Evolutionary conservation across 2,329 filamentous ascomycete genomes (phyloP).

Genomic region (Lecanicillium sp.): DNA sequence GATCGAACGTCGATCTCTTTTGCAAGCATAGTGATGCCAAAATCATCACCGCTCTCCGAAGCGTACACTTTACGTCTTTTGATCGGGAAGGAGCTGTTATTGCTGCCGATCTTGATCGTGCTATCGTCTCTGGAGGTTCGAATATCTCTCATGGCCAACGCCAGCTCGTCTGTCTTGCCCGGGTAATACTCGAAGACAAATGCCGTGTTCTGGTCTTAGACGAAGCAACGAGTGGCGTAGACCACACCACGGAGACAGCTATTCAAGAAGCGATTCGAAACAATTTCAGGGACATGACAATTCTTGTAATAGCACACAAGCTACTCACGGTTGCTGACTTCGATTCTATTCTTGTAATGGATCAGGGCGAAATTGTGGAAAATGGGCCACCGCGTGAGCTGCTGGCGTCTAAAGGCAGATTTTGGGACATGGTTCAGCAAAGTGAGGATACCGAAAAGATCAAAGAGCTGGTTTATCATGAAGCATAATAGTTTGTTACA

Average conservation of each 20-base stretch:
- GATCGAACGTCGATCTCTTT: constrained; percentile 67
- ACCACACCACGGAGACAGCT: constrained; percentile 62
- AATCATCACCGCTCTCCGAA: constrained; percentile 56
- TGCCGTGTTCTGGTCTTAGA: constrained; percentile 33
- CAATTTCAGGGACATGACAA: constrained; percentile 56
- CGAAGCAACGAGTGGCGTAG: constrained; percentile 65
- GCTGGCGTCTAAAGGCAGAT: constrained; percentile 43
- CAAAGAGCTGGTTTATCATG: background rate
- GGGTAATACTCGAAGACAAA: constrained; percentile 35
- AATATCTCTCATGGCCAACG: constrained; percentile 66
- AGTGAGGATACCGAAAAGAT: constrained; percentile 5
- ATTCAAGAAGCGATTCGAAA: constrained; percentile 63
- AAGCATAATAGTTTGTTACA: background rate
- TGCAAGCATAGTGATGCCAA: constrained; percentile 57
- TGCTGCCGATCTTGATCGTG: constrained; percentile 45
- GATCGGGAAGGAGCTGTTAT: background rate
- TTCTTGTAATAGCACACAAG: constrained; percentile 65
- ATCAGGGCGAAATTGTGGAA: constrained; percentile 57
- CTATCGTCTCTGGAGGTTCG: constrained; percentile 57
- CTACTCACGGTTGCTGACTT: constrained; percentile 65
- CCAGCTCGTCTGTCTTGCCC: constrained; percentile 62
- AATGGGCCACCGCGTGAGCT: constrained; percentile 53
- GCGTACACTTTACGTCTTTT: constrained; percentile 43
- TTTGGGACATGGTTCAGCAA: constrained; percentile 40
- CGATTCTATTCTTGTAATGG: constrained; percentile 59